Evolutionary conservation across 345 rosid species (phyloP).

Genomic region (Eutrema heterophyllum): DNA sequence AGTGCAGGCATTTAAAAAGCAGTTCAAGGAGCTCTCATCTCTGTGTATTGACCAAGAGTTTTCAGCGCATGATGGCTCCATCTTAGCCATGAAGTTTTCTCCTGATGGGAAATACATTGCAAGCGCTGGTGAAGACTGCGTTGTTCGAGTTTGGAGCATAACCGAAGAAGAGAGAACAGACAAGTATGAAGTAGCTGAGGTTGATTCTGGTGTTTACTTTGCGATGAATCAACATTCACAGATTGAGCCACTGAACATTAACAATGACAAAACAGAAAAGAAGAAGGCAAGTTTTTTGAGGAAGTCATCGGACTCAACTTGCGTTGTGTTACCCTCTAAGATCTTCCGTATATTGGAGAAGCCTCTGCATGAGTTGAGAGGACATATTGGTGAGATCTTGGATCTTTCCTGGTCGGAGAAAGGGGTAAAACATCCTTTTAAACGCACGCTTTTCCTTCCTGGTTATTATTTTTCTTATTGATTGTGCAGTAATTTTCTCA

Average conservation of each 20-base stretch:
- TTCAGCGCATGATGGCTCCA: conserved; percentile 64
- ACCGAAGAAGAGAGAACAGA: conserved; percentile 46
- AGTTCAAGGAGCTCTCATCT: conserved; percentile 57
- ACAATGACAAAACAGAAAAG: conserved; percentile 35
- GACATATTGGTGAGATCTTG: conserved; percentile 61
- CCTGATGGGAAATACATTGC: conserved; percentile 66
- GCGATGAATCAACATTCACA: conserved; percentile 47
- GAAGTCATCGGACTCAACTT: conserved; percentile 48
- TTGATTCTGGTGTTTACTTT: conserved; percentile 54
- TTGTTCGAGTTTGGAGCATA: conserved; percentile 67
- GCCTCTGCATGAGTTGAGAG: conserved; percentile 65
- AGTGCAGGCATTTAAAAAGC: conserved; percentile 44
- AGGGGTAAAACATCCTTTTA: conserved; percentile 42
- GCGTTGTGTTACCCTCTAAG: conserved; percentile 60
- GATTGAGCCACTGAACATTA: conserved; percentile 33
- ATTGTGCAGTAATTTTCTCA: neutral
- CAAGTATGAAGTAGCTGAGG: conserved; percentile 29
- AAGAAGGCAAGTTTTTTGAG: conserved; percentile 34
- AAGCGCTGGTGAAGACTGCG: conserved; percentile 67
- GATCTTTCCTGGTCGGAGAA: conserved; percentile 77
- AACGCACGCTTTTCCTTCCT: neutral
- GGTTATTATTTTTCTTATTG: neutral
- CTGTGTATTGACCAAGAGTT: conserved; percentile 62
- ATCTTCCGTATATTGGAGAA: conserved; percentile 53
- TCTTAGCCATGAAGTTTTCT: conserved; percentile 70